A percentile compares a stretch with the other conserved stretches of the same genome.
Conservation (phyloP, 495 filamentous ascomycete genomes). For the Tuber indicum region DNA sequence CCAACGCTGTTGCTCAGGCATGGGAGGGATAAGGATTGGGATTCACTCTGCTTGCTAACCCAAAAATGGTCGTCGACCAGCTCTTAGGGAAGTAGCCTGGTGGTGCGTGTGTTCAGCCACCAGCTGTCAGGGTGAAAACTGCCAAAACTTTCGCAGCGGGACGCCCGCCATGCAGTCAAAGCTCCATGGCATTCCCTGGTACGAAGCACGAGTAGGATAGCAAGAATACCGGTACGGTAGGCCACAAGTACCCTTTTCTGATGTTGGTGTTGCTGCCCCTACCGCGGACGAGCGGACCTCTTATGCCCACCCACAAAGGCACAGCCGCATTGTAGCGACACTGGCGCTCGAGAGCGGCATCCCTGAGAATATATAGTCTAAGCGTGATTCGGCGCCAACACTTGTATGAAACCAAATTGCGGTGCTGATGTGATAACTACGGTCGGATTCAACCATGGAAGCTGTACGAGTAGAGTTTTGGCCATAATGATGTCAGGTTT, state of each 20-base stretch:
- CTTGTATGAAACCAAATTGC: neutral
- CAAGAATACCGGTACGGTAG: too few relatives aligned
- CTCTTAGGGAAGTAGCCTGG: neutral
- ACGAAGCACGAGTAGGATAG: neutral
- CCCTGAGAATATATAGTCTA: neutral
- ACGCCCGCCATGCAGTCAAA: neutral
- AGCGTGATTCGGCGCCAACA: neutral
- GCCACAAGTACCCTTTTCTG: neutral
- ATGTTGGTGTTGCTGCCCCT: neutral
- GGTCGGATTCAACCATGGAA: neutral
- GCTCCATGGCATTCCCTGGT: neutral
- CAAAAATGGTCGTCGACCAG: neutral
- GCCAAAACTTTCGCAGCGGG: neutral
- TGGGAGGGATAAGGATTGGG: neutral
- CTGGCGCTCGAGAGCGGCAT: neutral
- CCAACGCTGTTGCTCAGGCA: neutral
- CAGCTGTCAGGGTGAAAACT: neutral
- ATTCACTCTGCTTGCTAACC: neutral
- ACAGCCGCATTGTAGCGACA: neutral
- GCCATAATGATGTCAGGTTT: constrained; percentile 4
- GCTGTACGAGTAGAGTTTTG: neutral
- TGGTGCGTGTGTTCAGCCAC: neutral
- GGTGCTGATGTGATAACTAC: neutral
- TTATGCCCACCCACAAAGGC: neutral
- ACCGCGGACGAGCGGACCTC: neutral